Evolutionary conservation across 768 basidiomycete genomes (phyloP), one percentile per base, ranked within the genome.

Genomic region (Cystobasidium tubakii): DNA sequence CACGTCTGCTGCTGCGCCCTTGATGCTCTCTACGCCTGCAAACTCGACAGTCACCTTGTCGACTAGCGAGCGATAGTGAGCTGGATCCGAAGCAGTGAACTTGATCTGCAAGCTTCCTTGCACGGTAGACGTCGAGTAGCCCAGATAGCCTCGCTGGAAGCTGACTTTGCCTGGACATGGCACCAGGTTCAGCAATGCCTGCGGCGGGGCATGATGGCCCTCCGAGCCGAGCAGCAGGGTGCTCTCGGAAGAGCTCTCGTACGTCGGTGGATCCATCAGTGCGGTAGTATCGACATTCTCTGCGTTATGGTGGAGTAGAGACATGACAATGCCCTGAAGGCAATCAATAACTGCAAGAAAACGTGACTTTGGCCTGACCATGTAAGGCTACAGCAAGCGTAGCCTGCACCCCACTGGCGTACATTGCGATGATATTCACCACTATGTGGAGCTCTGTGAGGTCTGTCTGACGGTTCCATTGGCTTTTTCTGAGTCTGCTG

Each of bases 141-240:
- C 92, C 9, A 93, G 84, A 80, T 86, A 90, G 13, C 92, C 92
- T 78, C 88, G 89, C 82, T 93, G 92, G 78, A 93, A 94, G 80
- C 87, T 86, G 71, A 89, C 83, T 25, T 87, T 84, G 80, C 89
- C 86, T 62, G 85, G 83, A 17, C 87, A 84, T 0, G 92, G 91
- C 15, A 88, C 83, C 74, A 94, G 73, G 74, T 78, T 78, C 71
- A 78, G 13, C 27, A 78, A 60, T n/a, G 55, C 69, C 3, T 46
- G 69, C 6, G 34, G 55, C 13, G 50, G 25, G 27, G 53, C 54
- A 7, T n/a, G 6, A 53, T 34, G 25, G 50, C 42, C 27, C 1
- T 50, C 44, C 57, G 57, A 39, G 57, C 9, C 25, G 9, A 39
- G 46, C 46, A 50, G 57, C 57, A 39, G 36, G 13, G 31, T 62